Base-by-base conservation (phyloP, 2,329 filamentous ascomycete species). In the Fusarium kyushuense region DNA sequence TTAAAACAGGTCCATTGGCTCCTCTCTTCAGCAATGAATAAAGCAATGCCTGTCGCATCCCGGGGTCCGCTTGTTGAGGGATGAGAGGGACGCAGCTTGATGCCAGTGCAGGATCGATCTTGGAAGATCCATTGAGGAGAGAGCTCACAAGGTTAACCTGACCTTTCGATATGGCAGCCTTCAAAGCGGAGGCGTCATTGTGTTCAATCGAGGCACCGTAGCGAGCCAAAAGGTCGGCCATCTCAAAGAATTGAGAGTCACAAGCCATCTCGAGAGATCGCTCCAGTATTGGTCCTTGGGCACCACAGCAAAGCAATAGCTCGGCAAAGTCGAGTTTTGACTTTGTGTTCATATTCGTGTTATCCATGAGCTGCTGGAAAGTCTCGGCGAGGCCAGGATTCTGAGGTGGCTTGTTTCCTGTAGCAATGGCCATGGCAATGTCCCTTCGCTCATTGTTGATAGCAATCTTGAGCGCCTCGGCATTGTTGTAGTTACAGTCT, bases 261-360 rank as follows among this genome's bases (percentile, higher is more conserved):
- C 82, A 84, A 1, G 86, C 84, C 32, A 83, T 78, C 9, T 84
- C 76, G 1, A 89, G 77, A 0, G 83, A 84, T 30, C 78, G 76
- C 0, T 84, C 81, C 1, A 86, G 76, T 1, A 80, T 76, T 16
- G 86, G 82, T 3, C 87, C 87, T 14, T 80, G 78, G 2, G 87
- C 86, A 0, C 87, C 87, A 2, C 85, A 86, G 54, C 87, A 88
- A 3, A 90, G 79, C 2, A 90, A 72, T 4, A 87, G 76, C 71
- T 90, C 86, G 0, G 84, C 79, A 63, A 89, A 77, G 4, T 81
- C 80, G 41, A 86, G 75, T 69, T 85, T 87, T 32, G 84, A 81
- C 30, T 82, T 80, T 0, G 83, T 82, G 8, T 79, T 80, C 19
- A 86, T 79, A 3, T 81, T 80, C 3, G 81, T 72, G 48, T 84